phyloP scores from a whole-genome alignment of 164 flowering plant species.

The Berberis vulgaris region DNA sequence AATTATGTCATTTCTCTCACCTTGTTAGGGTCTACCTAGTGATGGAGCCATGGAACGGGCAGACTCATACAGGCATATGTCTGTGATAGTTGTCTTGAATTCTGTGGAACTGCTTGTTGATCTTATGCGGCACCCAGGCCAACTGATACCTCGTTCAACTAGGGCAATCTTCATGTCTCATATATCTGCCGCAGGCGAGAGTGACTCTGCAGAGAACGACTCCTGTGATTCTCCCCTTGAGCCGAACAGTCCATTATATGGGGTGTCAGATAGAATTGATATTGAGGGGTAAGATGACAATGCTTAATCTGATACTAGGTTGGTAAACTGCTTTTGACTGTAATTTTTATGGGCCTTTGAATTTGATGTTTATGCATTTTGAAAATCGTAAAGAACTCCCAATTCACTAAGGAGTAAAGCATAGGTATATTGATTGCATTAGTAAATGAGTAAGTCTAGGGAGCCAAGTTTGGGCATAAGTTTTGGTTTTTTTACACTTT shows the following conservation, averaged over 20 bases:
- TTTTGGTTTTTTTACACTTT: too few relatives aligned
- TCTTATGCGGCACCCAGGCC: slow-evolving; percentile 92
- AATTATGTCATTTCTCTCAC: not conserved
- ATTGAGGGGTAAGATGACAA: slow-evolving; percentile 44
- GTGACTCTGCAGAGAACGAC: slow-evolving; percentile 98
- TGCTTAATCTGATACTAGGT: too few relatives aligned
- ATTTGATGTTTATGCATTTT: too few relatives aligned
- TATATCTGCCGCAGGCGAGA: slow-evolving; percentile 72
- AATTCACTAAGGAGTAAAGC: too few relatives aligned
- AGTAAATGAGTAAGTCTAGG: too few relatives aligned
- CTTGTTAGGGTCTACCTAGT: slow-evolving; percentile 71
- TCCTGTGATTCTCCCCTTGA: slow-evolving; percentile 98
- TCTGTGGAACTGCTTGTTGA: slow-evolving; percentile 91
- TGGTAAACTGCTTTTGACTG: too few relatives aligned
- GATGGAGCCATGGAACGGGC: slow-evolving; percentile 53
- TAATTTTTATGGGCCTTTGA: too few relatives aligned
- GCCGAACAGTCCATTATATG: slow-evolving; percentile 94
- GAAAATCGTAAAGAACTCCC: too few relatives aligned
- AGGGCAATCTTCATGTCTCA: slow-evolving; percentile 80
- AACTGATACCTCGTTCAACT: not conserved
- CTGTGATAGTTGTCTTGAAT: slow-evolving; percentile 77
- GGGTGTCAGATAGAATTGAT: slow-evolving; percentile 58
- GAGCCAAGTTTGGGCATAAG: too few relatives aligned
- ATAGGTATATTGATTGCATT: too few relatives aligned
- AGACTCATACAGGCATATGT: slow-evolving; percentile 85